Evolutionary conservation across 129 eudicot genomes (phyloP).

Genomic region (Helianthus tuberosus): DNA sequence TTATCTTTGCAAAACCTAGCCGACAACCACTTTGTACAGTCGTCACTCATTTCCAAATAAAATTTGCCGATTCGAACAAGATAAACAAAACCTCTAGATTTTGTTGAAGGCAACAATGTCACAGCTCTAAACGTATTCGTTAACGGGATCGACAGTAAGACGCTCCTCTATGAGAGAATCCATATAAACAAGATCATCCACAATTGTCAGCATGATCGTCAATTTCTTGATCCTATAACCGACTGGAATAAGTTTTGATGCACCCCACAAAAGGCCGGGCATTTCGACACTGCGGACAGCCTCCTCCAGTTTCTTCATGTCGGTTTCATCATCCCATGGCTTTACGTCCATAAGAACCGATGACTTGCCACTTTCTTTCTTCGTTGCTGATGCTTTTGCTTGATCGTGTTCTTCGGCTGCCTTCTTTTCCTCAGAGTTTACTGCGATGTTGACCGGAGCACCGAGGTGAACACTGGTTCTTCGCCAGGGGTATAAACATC

Average conservation of each 20-base stretch:
- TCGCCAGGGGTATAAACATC: too few species aligned
- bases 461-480: too few species aligned
- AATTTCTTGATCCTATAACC: constrained; percentile 96
- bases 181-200: constrained; percentile 93
- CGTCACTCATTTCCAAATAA: too few species aligned
- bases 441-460: too few species aligned
- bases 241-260: constrained; percentile 90
- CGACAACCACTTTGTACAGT: too few species aligned
- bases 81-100: constrained; percentile 42
- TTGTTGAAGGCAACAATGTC: constrained; percentile 99
- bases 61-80: constrained; percentile 22
- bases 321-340: constrained; percentile 51
- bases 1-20: too few species aligned
- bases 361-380: constrained; percentile 81
- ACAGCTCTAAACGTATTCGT: constrained; percentile 88
- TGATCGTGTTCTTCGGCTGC: constrained; percentile 95
- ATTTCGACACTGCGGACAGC: constrained; percentile 42
- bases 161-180: constrained; percentile 82
- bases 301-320: constrained; percentile 47
- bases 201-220: constrained; percentile 88
- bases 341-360: constrained; percentile 47
- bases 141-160: constrained; percentile 85
- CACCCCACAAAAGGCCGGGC: constrained; percentile 52
- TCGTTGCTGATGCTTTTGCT: constrained; percentile 72
- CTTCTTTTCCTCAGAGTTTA: constrained; percentile 84